Conservation (phyloP, 73 alveolate genomes). For the Uronychia setigera region DNA sequence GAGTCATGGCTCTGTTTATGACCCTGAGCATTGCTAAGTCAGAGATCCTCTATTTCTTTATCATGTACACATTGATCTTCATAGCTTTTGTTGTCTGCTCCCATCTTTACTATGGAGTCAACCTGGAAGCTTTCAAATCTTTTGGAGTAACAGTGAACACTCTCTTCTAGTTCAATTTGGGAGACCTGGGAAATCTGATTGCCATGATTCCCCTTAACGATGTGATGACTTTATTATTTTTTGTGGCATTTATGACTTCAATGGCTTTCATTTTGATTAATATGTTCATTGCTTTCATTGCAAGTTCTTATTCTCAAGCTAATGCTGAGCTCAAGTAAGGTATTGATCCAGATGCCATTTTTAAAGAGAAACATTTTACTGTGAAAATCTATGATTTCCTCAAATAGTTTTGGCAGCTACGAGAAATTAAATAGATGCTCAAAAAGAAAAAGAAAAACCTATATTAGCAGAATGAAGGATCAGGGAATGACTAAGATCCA, state of each 20-base stretch:
- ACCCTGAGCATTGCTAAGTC: constrained; percentile 54
- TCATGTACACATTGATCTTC: constrained; percentile 67
- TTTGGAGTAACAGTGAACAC: constrained; percentile 33
- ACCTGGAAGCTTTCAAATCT: constrained; percentile 41
- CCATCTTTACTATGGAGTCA: constrained; percentile 74
- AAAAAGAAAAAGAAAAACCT: background rate
- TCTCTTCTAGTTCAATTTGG: constrained; percentile 41
- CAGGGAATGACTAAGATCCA: background rate
- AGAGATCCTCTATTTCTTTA: constrained; percentile 70
- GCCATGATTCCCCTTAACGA: constrained; percentile 50
- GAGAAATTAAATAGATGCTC: background rate
- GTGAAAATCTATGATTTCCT: background rate
- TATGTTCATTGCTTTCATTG: constrained; percentile 72
- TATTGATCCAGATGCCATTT: background rate
- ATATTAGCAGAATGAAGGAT: constrained; percentile 2
- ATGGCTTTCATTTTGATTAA: constrained; percentile 69
- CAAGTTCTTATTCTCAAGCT: constrained; percentile 53
- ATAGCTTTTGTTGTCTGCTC: constrained; percentile 61
- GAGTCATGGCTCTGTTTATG: constrained; percentile 62
- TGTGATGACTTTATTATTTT: constrained; percentile 42
- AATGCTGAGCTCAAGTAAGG: constrained; percentile 19
- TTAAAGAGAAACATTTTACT: background rate
- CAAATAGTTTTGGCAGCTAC: background rate
- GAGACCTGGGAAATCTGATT: constrained; percentile 38
- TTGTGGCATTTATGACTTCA: constrained; percentile 60